Conservation (phyloP, 352 stramenopile species). For the Phytophthora nicotianae region DNA sequence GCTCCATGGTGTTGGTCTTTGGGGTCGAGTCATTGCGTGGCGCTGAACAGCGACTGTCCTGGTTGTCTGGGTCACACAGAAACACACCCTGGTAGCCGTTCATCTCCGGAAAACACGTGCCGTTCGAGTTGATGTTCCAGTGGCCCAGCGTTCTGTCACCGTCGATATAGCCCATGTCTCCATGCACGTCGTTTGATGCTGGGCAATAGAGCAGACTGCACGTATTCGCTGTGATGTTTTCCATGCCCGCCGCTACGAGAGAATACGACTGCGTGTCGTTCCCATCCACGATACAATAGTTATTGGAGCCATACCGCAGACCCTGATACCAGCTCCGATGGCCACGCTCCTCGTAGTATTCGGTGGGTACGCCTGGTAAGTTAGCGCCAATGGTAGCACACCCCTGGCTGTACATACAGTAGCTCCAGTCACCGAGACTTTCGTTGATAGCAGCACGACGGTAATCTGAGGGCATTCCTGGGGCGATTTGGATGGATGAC, state of each 20-base stretch:
- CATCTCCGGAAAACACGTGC: slow-evolving; percentile 62
- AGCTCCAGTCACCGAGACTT: slow-evolving; percentile 28
- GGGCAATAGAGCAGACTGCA: slow-evolving; percentile 55
- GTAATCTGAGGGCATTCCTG: slow-evolving; percentile 59
- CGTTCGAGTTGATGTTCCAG: slow-evolving; percentile 76
- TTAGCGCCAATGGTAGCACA: slow-evolving; percentile 62
- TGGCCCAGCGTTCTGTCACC: slow-evolving; percentile 37
- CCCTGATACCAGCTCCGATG: slow-evolving; percentile 64
- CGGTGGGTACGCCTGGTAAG: slow-evolving; percentile 55
- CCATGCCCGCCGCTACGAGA: slow-evolving; percentile 42
- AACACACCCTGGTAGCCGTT: slow-evolving; percentile 73
- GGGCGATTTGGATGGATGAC: slow-evolving; percentile 78
- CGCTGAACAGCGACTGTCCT: slow-evolving; percentile 47
- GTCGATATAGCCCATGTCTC: slow-evolving; percentile 62
- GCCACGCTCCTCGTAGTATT: slow-evolving; percentile 41
- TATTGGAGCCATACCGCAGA: slow-evolving; percentile 63
- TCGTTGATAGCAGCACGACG: slow-evolving; percentile 44
- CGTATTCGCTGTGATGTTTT: slow-evolving; percentile 53
- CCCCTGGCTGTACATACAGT: slow-evolving; percentile 51
- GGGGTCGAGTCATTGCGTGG: slow-evolving; percentile 53
- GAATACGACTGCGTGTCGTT: slow-evolving; percentile 54
- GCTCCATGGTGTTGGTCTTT: slow-evolving; percentile 61
- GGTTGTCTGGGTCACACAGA: slow-evolving; percentile 67
- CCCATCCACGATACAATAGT: slow-evolving; percentile 45
- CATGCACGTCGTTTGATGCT: slow-evolving; percentile 54